Evolutionary conservation across 176 grass and related monocot genomes (phyloP), one percentile per base, ranked within the genome.

Genomic region (Zea luxurians): DNA sequence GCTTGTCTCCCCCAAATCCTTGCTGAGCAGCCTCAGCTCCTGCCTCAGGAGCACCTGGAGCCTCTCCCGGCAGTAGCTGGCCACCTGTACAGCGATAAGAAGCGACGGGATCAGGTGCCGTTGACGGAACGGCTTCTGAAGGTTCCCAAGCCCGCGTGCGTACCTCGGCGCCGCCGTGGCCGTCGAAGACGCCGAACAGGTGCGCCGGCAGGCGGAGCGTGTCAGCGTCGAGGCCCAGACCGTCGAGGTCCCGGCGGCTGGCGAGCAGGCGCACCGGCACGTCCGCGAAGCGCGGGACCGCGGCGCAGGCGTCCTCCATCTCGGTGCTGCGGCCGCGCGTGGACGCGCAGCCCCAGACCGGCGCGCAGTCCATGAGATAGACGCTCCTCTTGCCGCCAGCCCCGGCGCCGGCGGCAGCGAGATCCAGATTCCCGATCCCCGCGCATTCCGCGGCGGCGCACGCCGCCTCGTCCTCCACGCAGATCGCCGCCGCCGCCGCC

Each of bases 301-400:
- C 88, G 34, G 61, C 69, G 68, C 50, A 78, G 2, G 93, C 83
- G 87, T 97, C 93, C 83, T 97, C 93, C 93, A 93, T 97, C 82
- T 93, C 93, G 13, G 79, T 64, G 71, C 88, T 82, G 64, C 81
- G 60, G 0, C 93, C 93, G n/a, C 66, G 72, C 46, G 91, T 89
- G 20, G 93, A 73, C 4, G 73, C 78, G 87, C 75, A 73, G 38
- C 93, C 93, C 93, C 93, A 96, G 11, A 88, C 87, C 13, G 93
- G 89, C 36, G 71, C 79, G 72, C 55, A 88, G 53, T 96, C 82
- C 49, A 75, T 88, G 53, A 90, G 77, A 83, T 86, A 96, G 7
- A 96, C 90, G 70, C 90, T 88, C 79, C 78, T 83, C 68, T 89
- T 86, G 42, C 73, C 77, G 13, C 45, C 74, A 13, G 27, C 27